phyloP scores from a whole-genome alignment of 805 yeast genomes.

The Komagataella pastoris region DNA sequence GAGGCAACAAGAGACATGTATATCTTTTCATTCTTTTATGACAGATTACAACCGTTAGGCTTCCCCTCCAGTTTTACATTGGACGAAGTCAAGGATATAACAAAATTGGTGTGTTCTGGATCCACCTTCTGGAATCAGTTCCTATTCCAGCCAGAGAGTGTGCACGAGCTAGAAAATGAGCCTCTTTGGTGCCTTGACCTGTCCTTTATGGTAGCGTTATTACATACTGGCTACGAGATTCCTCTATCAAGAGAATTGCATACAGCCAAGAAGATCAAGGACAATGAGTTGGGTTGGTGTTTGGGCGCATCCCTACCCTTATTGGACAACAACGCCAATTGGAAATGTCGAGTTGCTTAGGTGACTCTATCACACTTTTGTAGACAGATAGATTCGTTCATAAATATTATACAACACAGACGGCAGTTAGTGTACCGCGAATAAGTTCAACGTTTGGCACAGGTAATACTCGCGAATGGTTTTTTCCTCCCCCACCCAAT shows the following conservation, averaged over 20 bases:
- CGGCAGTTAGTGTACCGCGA: neutral
- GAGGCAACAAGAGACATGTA: slow-evolving; percentile 62
- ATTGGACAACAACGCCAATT: slow-evolving; percentile 49
- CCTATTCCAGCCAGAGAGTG: slow-evolving; percentile 52
- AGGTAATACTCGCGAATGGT: neutral
- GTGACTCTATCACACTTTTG: slow-evolving; percentile 2
- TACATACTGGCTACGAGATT: slow-evolving; percentile 95
- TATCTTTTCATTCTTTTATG: slow-evolving; percentile 91
- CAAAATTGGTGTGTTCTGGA: slow-evolving; percentile 80
- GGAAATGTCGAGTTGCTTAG: slow-evolving; percentile 48
- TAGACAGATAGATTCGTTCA: neutral
- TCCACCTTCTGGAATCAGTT: slow-evolving; percentile 57
- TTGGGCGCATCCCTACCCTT: slow-evolving; percentile 93
- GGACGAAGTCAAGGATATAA: slow-evolving; percentile 70
- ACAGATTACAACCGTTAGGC: slow-evolving; percentile 86
- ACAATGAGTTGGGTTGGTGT: slow-evolving; percentile 97
- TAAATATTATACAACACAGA: too few species aligned
- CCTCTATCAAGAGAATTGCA: slow-evolving; percentile 81
- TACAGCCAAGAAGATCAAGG: slow-evolving; percentile 82
- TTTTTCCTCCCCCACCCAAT: neutral
- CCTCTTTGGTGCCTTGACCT: slow-evolving; percentile 94
- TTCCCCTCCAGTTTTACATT: slow-evolving; percentile 86
- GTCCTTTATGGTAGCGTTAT: slow-evolving; percentile 76
- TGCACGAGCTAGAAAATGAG: slow-evolving; percentile 54
- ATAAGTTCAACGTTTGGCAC: neutral